These are phyloP conservation scores for Phellopilus nigrolimitatus DNA, from an alignment of 1,284 basidiomycete genomes.

Conservation along the genomic window DNA sequence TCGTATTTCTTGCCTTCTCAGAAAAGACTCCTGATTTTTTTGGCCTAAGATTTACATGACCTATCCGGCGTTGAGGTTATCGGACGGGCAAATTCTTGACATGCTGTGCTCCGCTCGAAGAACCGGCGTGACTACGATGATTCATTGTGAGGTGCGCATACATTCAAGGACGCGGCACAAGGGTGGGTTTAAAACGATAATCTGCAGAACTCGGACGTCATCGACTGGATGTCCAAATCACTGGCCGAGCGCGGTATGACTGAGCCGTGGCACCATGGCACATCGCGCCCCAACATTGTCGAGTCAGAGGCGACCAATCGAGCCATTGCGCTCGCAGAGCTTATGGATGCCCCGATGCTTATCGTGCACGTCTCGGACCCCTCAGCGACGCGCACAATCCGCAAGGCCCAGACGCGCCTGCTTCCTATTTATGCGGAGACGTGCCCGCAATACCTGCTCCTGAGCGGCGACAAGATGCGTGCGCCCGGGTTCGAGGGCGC, in stretches of 20 bases:
- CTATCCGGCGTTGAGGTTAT: constrained; percentile 23
- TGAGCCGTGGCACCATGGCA: constrained; percentile 25
- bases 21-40: too few species aligned
- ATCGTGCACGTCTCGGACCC: constrained; percentile 26
- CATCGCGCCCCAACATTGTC: constrained; percentile 25
- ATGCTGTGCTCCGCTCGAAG: constrained; percentile 24
- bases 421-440: constrained; percentile 27
- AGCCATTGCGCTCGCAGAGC: constrained; percentile 25
- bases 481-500: constrained; percentile 25
- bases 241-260: constrained; percentile 24
- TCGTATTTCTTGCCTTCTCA: too few species aligned
- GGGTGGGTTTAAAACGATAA: neutral
- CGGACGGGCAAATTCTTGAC: constrained; percentile 24
- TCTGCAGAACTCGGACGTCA: constrained; percentile 24
- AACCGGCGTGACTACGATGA: constrained; percentile 25
- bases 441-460: constrained; percentile 25
- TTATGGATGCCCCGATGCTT: constrained; percentile 26
- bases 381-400: constrained; percentile 21
- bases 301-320: constrained; percentile 25
- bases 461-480: constrained; percentile 23
- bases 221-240: constrained; percentile 25
- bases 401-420: constrained; percentile 25
- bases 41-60: constrained; percentile 24
- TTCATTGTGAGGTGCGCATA: constrained; percentile 17
- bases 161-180: neutral